These are phyloP conservation scores for Cutaneotrichosporon sp. DNA, from an alignment of 1,284 basidiomycete genomes.

Conservation along the genomic window DNA sequence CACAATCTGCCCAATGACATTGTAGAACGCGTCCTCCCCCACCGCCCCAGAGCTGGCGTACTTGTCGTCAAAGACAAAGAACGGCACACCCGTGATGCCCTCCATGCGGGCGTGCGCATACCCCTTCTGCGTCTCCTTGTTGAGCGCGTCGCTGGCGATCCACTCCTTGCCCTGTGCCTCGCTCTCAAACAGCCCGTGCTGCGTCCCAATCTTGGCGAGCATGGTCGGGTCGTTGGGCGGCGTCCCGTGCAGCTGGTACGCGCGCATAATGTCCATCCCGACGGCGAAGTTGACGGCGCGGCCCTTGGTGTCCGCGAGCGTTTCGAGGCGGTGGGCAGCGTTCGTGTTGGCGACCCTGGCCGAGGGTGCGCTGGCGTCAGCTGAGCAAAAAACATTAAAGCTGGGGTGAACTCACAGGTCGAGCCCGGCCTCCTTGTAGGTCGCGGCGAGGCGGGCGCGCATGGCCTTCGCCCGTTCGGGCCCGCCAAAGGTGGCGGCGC, in stretches of 20 bases:
- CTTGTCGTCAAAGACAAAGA: constrained; percentile 52
- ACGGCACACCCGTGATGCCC: constrained; percentile 56
- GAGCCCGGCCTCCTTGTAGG: constrained; percentile 4
- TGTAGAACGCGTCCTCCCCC: constrained; percentile 55
- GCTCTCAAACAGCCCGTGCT: constrained; percentile 44
- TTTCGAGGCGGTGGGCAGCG: constrained; percentile 49
- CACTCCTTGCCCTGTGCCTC: constrained; percentile 33
- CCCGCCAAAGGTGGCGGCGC: background rate
- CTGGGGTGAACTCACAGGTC: background rate
- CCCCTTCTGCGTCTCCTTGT: constrained; percentile 33
- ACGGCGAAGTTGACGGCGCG: constrained; percentile 37
- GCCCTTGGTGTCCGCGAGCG: constrained; percentile 39
- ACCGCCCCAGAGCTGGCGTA: constrained; percentile 53
- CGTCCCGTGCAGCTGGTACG: constrained; percentile 52
- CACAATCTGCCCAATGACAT: constrained; percentile 36
- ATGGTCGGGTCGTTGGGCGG: constrained; percentile 42
- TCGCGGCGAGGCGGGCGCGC: background rate
- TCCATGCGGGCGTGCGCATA: constrained; percentile 36
- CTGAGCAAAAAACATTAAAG: background rate
- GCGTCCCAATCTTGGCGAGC: constrained; percentile 45
- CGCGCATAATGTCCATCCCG: constrained; percentile 40
- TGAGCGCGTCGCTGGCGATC: constrained; percentile 37
- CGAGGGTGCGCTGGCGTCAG: background rate
- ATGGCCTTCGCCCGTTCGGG: background rate
- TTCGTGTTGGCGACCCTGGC: constrained; percentile 31